Base-by-base conservation (phyloP, 1,139 yeast genomes). In the Cylindricascospora bacillispora region DNA sequence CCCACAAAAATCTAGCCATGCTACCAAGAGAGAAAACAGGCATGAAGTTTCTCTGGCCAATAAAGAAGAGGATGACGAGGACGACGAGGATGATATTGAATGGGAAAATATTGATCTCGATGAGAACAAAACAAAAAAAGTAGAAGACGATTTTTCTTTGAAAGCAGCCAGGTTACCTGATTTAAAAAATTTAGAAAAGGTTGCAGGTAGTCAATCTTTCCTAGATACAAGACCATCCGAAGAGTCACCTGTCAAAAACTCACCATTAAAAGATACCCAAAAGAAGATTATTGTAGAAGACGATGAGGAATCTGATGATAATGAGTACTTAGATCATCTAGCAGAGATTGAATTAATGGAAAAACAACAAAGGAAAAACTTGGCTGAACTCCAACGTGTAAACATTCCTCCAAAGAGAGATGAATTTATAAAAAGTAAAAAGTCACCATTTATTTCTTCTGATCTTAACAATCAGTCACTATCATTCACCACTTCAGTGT, bases 81-180 rank as follows among this genome's bases (percentile, higher is more conserved):
- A 50, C 1, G 61, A 56, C 5, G 62, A 59, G 10, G 65, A 61
- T 15, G 73, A 66, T 29, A 55, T 59, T 12, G 80, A 71, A 21
- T 75, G 78, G 68, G 83, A 76, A 39, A 83, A 75, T 35, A 74
- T 76, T 3, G 60, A 64, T 6, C 34, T 61, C 3, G 54, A 51
- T 12, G 41, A 48, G 1, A 42, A 39, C 11, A 35, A 39, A 7
- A 40, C 43, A 20, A 41, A 47, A 19, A 39, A 43, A 6, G 37
- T 38, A 24, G 41, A 47, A 15, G 61, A 27, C 13, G 27, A 57
- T 36, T 59, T 51, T 34, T 60, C 65, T 6, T 49, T 61, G 14
- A 57, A 55, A 30, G 56, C 63, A 1, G 46, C 62, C 12, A 52
- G 59, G 12, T 37, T 59, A 22, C 59, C 64, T 2, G 54, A 47